Evolutionary conservation across 2,329 filamentous ascomycete genomes (phyloP).

Genomic region (Sarocladium kiliense): DNA sequence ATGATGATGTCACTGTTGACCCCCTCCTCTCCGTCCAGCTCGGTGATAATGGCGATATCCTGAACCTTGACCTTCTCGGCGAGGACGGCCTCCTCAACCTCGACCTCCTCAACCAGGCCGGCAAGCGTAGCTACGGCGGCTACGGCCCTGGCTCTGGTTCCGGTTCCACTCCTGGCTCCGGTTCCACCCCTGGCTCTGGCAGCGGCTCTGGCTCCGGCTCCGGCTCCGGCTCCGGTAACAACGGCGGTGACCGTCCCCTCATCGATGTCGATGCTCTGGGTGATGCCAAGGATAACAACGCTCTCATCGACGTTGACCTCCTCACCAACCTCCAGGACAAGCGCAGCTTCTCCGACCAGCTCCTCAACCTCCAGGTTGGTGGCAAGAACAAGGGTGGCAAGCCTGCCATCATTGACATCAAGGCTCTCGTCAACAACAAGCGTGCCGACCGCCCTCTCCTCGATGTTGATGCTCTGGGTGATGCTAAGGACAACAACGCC

Average conservation of each 20-base stretch:
- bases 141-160: background rate
- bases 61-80: conserved; percentile 13
- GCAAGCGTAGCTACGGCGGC: conserved; percentile 4
- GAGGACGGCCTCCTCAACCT: conserved; percentile 13
- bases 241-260: background rate
- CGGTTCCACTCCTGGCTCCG: background rate
- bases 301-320: conserved; percentile 9
- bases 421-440: conserved; percentile 11
- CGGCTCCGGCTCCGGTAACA: background rate
- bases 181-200: background rate
- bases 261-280: background rate
- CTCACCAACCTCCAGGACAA: conserved; percentile 7
- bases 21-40: conserved; percentile 13
- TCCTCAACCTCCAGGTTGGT: conserved; percentile 14
- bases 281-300: background rate
- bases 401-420: conserved; percentile 11
- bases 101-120: conserved; percentile 10
- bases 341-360: background rate
- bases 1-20: conserved; percentile 11
- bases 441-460: conserved; percentile 2
- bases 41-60: conserved; percentile 11
- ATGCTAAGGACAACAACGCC: conserved; percentile 5
- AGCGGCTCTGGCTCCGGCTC: background rate
- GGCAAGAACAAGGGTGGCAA: conserved; percentile 13
- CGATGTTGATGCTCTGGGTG: background rate